These are phyloP conservation scores for Blastomyces emzantsi DNA, from an alignment of 2,329 filamentous ascomycete genomes.

Conservation along the genomic window DNA sequence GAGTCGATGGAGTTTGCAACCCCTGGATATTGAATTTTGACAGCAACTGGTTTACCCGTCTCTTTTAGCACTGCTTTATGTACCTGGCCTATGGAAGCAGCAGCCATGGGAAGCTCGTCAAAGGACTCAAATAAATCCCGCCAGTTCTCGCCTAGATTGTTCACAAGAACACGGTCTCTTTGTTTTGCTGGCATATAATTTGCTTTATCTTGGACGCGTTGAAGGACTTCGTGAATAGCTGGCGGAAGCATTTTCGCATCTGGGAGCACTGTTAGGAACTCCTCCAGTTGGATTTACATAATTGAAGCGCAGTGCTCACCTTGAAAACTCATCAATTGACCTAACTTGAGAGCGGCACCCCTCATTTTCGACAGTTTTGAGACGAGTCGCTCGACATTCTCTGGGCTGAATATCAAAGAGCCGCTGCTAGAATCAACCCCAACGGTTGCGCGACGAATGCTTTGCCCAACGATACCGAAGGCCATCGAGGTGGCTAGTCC, in stretches of 20 bases:
- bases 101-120: constrained; percentile 84
- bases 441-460: constrained; percentile 69
- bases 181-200: constrained; percentile 98
- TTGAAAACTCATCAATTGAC: constrained; percentile 98
- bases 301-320: constrained; percentile 28
- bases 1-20: constrained; percentile 95
- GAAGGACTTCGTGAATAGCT: constrained; percentile 78
- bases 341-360: constrained; percentile 91
- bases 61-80: constrained; percentile 74
- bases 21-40: constrained; percentile 96
- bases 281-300: not conserved
- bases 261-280: constrained; percentile 19
- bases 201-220: constrained; percentile 89
- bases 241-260: constrained; percentile 89
- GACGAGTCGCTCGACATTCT: constrained; percentile 88
- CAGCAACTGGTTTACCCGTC: constrained; percentile 68
- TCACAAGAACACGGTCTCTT: constrained; percentile 69
- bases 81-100: constrained; percentile 94
- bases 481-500: constrained; percentile 93
- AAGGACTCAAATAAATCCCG: constrained; percentile 73
- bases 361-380: constrained; percentile 92
- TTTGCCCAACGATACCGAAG: constrained; percentile 79
- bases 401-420: constrained; percentile 77
- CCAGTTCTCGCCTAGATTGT: constrained; percentile 78
- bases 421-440: constrained; percentile 47